Percentiles rank a stretch among this genome's conserved stretches.
Conservation (phyloP, 2,329 filamentous ascomycete genomes). For the Sordariomycetes sp. region DNA sequence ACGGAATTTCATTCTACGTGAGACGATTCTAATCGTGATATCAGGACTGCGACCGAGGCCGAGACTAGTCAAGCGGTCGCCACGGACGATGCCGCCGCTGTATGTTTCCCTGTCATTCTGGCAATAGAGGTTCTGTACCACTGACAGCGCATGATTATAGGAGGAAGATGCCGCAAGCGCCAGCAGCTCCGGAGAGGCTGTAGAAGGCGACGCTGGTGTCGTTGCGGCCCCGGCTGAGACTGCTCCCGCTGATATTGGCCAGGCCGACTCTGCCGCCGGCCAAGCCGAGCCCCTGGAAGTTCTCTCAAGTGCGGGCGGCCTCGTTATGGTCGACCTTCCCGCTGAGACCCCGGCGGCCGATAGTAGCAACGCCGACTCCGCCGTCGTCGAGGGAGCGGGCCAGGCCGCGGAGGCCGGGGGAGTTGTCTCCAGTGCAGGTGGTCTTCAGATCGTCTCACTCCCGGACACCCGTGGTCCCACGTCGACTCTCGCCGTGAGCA, state of each 20-base stretch:
- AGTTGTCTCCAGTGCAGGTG: constrained; percentile 1
- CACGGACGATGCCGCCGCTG: background rate
- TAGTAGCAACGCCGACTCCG: background rate
- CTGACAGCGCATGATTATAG: background rate
- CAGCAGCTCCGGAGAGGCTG: background rate
- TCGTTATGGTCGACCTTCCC: background rate
- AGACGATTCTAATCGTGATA: background rate
- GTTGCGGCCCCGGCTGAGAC: background rate
- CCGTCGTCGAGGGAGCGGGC: background rate
- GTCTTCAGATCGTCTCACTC: constrained; percentile 4
- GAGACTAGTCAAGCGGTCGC: constrained; percentile 4
- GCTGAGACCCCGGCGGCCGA: background rate
- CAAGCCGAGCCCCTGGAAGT: background rate
- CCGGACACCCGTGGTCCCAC: constrained; percentile 2
- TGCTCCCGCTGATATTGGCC: constrained; percentile 1
- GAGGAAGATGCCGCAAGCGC: background rate
- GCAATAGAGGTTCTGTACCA: background rate
- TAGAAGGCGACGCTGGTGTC: background rate
- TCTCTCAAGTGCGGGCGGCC: background rate
- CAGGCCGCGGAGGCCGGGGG: background rate
- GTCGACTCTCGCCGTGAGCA: background rate
- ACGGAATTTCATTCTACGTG: background rate
- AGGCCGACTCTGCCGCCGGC: background rate
- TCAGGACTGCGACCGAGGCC: background rate
- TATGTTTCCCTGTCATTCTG: background rate